Conservation (phyloP, 768 basidiomycete genomes). For the Lyophyllum semitale region DNA sequence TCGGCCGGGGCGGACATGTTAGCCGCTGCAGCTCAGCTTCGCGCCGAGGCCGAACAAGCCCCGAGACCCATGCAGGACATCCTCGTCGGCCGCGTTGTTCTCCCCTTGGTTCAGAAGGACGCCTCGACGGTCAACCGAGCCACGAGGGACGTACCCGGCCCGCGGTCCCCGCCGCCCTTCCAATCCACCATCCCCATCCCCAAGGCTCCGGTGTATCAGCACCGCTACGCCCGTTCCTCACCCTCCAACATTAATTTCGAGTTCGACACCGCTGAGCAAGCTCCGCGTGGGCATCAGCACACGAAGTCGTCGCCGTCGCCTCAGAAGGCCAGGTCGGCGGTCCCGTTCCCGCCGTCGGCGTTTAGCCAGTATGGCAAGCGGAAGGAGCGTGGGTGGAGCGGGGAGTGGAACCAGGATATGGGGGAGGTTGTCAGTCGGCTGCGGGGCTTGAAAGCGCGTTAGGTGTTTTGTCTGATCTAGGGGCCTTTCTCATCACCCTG, state of each 20-base stretch:
- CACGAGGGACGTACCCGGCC: slow-evolving; percentile 11
- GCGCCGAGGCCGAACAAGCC: not conserved
- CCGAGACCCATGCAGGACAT: not conserved
- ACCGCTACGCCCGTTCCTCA: slow-evolving; percentile 4
- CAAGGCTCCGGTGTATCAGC: not conserved
- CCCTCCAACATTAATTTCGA: slow-evolving; percentile 1
- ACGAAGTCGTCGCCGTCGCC: not conserved
- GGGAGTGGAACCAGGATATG: slow-evolving; percentile 35
- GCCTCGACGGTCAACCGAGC: slow-evolving; percentile 6
- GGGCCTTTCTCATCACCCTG: not conserved
- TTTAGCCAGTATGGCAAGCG: slow-evolving; percentile 7
- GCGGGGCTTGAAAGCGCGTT: slow-evolving; percentile 19
- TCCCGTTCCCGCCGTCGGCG: slow-evolving; percentile 3
- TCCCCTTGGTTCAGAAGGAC: not conserved
- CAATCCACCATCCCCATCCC: slow-evolving; percentile 3
- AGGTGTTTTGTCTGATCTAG: not conserved
- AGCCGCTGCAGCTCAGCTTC: not conserved
- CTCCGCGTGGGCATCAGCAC: not conserved
- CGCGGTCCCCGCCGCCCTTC: slow-evolving; percentile 14
- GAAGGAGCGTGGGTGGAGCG: slow-evolving; percentile 31
- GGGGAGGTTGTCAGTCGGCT: slow-evolving; percentile 21
- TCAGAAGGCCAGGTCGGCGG: not conserved
- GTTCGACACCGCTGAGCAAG: no score
- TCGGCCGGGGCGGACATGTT: slow-evolving; percentile 13
- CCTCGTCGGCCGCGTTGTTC: not conserved